Evolutionary conservation across 106 monocot species (phyloP).

Genomic region (Xerophyta viscosa): DNA sequence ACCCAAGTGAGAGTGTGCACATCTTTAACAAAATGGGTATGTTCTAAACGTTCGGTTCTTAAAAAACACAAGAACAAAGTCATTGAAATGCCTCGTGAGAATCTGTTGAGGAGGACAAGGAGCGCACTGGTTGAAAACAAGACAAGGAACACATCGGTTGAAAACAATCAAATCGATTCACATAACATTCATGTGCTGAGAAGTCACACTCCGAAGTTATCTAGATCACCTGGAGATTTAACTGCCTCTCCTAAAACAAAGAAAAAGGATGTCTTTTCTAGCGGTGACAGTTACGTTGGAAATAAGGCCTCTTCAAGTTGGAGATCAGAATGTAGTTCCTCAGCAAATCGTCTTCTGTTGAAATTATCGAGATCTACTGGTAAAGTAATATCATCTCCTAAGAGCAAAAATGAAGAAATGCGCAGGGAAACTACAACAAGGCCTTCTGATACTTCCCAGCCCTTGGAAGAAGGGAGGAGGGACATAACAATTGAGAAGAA

Average conservation of each 20-base stretch:
- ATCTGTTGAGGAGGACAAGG: neutral
- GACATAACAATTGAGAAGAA: constrained; percentile 9
- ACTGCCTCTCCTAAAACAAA: constrained; percentile 12
- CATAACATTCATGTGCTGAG: constrained; percentile 2
- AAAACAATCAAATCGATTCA: constrained; percentile 4
- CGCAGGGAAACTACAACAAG: neutral
- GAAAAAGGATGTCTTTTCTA: constrained; percentile 11
- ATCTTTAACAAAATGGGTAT: constrained; percentile 38
- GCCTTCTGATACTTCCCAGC: constrained; percentile 3
- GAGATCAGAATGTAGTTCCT: constrained; percentile 10
- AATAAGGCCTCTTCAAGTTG: constrained; percentile 3
- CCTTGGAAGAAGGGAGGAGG: neutral
- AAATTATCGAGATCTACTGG: constrained; percentile 24
- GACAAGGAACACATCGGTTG: no score
- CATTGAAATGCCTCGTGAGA: constrained; percentile 4
- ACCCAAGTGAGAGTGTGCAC: constrained; percentile 5
- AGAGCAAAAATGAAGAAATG: constrained; percentile 17
- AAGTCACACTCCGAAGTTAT: constrained; percentile 2
- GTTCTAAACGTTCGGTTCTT: constrained; percentile 47
- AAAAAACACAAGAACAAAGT: constrained; percentile 24
- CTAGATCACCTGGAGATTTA: constrained; percentile 8
- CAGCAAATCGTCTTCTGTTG: constrained; percentile 1
- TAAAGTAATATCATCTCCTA: constrained; percentile 11
- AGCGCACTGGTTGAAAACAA: constrained; percentile 8
- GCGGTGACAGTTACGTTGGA: neutral